Evolutionary conservation across 164 flowering plant genomes (phyloP).

Genomic region (Magnolia sinica): DNA sequence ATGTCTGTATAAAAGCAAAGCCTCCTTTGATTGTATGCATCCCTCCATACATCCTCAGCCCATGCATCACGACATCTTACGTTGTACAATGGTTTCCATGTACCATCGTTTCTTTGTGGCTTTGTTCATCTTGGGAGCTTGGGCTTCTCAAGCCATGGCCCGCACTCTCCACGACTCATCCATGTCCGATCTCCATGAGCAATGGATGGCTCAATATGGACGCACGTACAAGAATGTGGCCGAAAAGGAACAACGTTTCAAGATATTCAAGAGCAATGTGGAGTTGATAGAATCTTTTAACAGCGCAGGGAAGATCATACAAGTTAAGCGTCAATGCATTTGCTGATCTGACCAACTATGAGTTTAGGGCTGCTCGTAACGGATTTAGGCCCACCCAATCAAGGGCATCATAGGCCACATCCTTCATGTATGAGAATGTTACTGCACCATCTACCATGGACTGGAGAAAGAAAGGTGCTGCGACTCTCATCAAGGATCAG

Average conservation of each 20-base stretch:
- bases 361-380: not conserved
- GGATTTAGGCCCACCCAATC: not conserved
- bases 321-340: constrained; percentile 2
- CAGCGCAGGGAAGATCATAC: not conserved
- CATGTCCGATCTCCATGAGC: not conserved
- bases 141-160: constrained; percentile 12
- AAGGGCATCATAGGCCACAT: not conserved
- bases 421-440: constrained; percentile 17
- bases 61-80: not conserved
- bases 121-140: constrained; percentile 1
- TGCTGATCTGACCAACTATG: constrained; percentile 16
- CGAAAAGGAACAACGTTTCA: not conserved
- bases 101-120: not conserved
- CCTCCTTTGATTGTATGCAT: not conserved
- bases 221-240: not conserved
- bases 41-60: not conserved
- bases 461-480: constrained; percentile 28
- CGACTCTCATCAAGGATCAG: constrained; percentile 24
- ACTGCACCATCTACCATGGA: constrained; percentile 19
- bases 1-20: constrained; percentile 1
- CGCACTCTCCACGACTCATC: not conserved
- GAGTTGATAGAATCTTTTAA: constrained; percentile 5
- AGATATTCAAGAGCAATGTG: constrained; percentile 4
- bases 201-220: constrained; percentile 1
- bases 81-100: not conserved